phyloP scores from a whole-genome alignment of 306 rosid genomes.

The Aeschynomene evenia region DNA sequence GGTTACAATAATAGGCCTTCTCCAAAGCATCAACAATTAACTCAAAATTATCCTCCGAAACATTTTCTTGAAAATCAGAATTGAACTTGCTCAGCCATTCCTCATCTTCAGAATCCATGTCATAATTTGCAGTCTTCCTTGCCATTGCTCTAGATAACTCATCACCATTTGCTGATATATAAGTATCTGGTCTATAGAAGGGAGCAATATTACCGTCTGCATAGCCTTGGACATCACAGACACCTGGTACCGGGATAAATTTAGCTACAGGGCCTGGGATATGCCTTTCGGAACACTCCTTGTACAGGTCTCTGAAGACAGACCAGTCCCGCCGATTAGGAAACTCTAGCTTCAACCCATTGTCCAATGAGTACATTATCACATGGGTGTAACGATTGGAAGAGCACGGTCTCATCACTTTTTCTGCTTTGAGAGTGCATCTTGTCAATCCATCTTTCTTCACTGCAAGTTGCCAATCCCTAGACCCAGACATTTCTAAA shows the following conservation, averaged over 20 bases:
- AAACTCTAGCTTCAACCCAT: slow-evolving; percentile 76
- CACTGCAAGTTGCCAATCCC: slow-evolving; percentile 61
- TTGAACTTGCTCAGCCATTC: slow-evolving; percentile 62
- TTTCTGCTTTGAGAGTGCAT: slow-evolving; percentile 57
- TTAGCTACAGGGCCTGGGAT: slow-evolving; percentile 36
- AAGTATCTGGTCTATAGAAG: slow-evolving; percentile 52
- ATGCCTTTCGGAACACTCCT: slow-evolving; percentile 62
- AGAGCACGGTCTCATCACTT: slow-evolving; percentile 51
- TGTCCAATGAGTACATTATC: slow-evolving; percentile 45
- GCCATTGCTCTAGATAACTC: slow-evolving; percentile 66
- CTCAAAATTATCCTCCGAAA: slow-evolving; percentile 64
- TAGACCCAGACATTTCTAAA: slow-evolving; percentile 48
- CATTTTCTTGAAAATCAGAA: slow-evolving; percentile 35
- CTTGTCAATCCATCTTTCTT: slow-evolving; percentile 62
- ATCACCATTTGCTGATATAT: slow-evolving; percentile 51
- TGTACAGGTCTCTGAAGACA: slow-evolving; percentile 67
- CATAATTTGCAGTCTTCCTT: slow-evolving; percentile 58
- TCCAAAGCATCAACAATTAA: slow-evolving; percentile 67
- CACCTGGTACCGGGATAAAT: slow-evolving; percentile 70
- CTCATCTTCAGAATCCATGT: slow-evolving; percentile 87
- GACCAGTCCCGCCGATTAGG: slow-evolving; percentile 54
- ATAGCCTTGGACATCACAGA: slow-evolving; percentile 51
- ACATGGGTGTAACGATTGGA: slow-evolving; percentile 57
- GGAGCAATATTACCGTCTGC: slow-evolving; percentile 30
- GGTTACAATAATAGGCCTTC: slow-evolving; percentile 51